Percentiles rank a stretch among this genome's conserved stretches.
These are phyloP conservation scores for Diaporthe velutina DNA, from an alignment of 2,329 filamentous ascomycete species.

Conservation along the genomic window DNA sequence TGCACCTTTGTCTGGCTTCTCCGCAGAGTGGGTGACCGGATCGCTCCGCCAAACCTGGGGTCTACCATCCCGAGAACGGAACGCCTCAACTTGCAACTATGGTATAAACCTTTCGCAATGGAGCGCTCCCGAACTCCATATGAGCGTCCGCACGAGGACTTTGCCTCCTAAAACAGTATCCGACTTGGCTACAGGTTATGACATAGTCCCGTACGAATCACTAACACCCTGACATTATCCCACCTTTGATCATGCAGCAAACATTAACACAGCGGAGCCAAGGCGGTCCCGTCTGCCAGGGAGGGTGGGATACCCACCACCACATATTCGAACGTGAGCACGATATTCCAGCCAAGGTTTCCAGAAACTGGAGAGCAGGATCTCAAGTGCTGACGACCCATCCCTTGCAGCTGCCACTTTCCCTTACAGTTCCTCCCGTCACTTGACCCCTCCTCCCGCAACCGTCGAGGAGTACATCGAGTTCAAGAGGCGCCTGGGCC, in stretches of 20 bases:
- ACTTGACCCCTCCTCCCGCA: neutral
- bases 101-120: neutral
- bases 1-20: neutral
- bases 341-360: neutral
- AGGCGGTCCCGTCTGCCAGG: neutral
- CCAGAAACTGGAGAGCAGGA: neutral
- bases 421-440: neutral
- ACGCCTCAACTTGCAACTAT: neutral
- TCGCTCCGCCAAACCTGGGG: neutral
- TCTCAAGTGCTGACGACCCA: neutral
- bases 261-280: neutral
- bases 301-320: conserved; percentile 10
- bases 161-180: neutral
- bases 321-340: conserved; percentile 19
- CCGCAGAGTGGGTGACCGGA: neutral
- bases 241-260: neutral
- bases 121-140: neutral
- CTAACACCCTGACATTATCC: neutral
- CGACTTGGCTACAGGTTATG: neutral
- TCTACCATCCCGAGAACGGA: neutral
- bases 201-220: neutral
- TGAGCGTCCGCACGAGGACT: neutral
- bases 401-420: neutral
- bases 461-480: conserved; percentile 3
- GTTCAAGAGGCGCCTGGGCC: neutral